These are phyloP conservation scores for Waitea zeae DNA, from an alignment of 1,284 basidiomycete species.

Conservation along the genomic window DNA sequence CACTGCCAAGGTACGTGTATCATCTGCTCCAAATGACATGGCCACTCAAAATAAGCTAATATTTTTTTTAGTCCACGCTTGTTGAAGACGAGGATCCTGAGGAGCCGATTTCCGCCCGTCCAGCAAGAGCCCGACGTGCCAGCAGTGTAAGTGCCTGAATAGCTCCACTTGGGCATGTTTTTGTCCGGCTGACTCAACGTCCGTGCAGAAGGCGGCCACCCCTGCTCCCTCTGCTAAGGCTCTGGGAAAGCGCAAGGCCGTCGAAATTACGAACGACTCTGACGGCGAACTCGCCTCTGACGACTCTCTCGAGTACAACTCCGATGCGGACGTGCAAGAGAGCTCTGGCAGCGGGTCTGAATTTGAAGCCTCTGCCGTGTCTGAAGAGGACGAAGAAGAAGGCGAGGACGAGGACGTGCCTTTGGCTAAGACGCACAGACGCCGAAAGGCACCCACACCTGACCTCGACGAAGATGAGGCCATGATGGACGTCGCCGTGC, in stretches of 20 bases:
- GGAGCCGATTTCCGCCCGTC: too few species aligned
- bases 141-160: too few species aligned
- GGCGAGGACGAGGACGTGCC: background rate
- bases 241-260: background rate
- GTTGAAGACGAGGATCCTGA: too few species aligned
- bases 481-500: slow-evolving; percentile 39
- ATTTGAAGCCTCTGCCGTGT: slow-evolving; percentile 19
- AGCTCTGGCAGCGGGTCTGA: slow-evolving; percentile 42
- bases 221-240: too few species aligned
- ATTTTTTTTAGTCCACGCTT: too few species aligned
- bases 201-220: too few species aligned
- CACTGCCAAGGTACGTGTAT: too few species aligned
- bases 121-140: too few species aligned
- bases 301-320: slow-evolving; percentile 9
- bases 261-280: slow-evolving; percentile 19
- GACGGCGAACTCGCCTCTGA: slow-evolving; percentile 17
- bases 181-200: too few species aligned
- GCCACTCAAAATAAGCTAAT: too few species aligned
- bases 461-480: slow-evolving; percentile 24
- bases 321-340: slow-evolving; percentile 19
- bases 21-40: too few species aligned
- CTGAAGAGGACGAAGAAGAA: slow-evolving; percentile 9
- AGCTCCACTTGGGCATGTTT: too few species aligned
- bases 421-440: slow-evolving; percentile 6
- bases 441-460: slow-evolving; percentile 6